Percentiles rank a stretch among this genome's conserved stretches.
Conservation (phyloP, 106 monocot genomes). For the Gastrodia elata region DNA sequence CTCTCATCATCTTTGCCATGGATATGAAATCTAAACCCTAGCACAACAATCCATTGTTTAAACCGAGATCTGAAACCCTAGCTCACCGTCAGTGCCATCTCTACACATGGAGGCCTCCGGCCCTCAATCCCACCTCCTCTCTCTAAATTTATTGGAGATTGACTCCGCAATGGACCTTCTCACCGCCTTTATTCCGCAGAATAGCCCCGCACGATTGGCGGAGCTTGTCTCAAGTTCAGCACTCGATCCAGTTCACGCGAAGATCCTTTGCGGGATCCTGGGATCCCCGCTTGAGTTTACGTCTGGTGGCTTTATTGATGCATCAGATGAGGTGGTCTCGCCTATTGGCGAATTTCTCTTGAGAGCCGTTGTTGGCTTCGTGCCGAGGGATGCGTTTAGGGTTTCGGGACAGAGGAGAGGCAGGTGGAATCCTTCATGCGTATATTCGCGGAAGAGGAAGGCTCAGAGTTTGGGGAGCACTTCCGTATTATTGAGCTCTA, state of each 20-base stretch:
- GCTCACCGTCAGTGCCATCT: neutral
- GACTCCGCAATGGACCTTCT: conserved; percentile 67
- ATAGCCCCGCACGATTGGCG: conserved; percentile 30
- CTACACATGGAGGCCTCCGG: neutral
- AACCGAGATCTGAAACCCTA: conserved; percentile 1
- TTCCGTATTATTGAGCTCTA: conserved; percentile 1
- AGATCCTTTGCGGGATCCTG: conserved; percentile 46
- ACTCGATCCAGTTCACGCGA: conserved; percentile 26
- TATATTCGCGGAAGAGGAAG: conserved; percentile 49
- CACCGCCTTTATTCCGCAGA: conserved; percentile 39
- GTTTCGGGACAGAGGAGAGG: conserved; percentile 16
- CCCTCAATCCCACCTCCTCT: neutral
- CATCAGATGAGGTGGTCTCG: conserved; percentile 21
- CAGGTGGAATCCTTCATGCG: conserved; percentile 4
- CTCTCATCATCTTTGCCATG: neutral
- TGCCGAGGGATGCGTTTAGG: conserved; percentile 16
- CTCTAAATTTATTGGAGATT: conserved; percentile 10
- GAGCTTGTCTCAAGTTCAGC: conserved; percentile 31
- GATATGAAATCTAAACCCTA: conserved; percentile 2
- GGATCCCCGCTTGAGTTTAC: conserved; percentile 43
- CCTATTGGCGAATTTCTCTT: conserved; percentile 24
- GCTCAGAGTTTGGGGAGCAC: conserved; percentile 2
- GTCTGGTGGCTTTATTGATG: conserved; percentile 21
- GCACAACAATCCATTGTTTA: neutral
- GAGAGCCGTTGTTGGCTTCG: neutral